A percentile compares a stretch with the other conserved stretches of the same genome.
Evolutionary conservation across 495 filamentous ascomycete genomes (phyloP).

Genomic region (Daldinia grandis): DNA sequence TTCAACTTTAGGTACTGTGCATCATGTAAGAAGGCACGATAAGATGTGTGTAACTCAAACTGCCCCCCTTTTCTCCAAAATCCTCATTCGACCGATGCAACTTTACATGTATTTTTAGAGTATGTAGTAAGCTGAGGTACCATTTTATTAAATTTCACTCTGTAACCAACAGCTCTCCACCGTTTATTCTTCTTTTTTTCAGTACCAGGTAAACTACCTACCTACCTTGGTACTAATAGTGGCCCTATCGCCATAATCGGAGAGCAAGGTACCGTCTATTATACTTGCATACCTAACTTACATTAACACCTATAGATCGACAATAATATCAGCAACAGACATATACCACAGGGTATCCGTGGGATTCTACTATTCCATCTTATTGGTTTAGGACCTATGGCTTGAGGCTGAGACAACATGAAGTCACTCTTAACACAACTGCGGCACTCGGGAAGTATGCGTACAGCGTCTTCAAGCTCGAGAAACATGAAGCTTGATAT

Average conservation of each 20-base stretch:
- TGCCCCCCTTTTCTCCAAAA: background rate
- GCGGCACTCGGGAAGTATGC: slow-evolving; percentile 7
- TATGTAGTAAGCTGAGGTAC: background rate
- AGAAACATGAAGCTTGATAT: slow-evolving; percentile 23
- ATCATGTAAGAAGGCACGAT: background rate
- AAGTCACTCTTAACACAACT: slow-evolving; percentile 33
- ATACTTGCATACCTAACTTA: background rate
- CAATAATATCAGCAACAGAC: background rate
- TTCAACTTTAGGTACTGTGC: background rate
- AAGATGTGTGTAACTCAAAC: background rate
- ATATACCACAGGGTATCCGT: background rate
- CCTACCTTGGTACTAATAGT: too few relatives aligned
- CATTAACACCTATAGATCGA: background rate
- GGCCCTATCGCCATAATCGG: background rate
- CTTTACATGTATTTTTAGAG: slow-evolving; percentile 1
- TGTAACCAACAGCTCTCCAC: background rate
- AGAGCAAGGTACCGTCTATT: background rate
- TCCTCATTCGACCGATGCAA: background rate
- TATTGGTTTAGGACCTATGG: background rate
- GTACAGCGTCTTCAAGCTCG: background rate
- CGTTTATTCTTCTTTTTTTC: background rate
- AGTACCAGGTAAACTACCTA: background rate
- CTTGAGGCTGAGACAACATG: slow-evolving; percentile 22
- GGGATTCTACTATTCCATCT: background rate
- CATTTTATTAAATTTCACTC: background rate